Percentiles rank a stretch among this genome's conserved stretches.
Evolutionary conservation across 306 rosid species (phyloP).

Genomic region (Vachellia collinsii): DNA sequence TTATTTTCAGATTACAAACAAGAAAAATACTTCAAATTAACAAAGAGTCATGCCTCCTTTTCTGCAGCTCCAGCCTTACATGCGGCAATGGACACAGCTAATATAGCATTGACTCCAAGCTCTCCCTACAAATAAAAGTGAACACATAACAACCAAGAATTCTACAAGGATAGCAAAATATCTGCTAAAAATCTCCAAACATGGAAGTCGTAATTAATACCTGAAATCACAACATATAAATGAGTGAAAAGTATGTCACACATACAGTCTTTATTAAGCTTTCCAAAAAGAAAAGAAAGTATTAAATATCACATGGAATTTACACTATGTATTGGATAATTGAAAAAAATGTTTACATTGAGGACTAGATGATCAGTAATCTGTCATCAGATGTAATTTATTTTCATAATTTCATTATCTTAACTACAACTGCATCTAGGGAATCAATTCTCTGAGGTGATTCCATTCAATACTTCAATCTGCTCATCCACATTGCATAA

Average conservation of each 20-base stretch:
- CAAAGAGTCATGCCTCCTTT: slow-evolving; percentile 16
- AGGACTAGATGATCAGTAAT: not conserved
- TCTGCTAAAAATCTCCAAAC: not conserved
- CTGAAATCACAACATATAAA: slow-evolving; percentile 18
- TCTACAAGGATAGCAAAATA: not conserved
- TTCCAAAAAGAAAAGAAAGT: slow-evolving; percentile 17
- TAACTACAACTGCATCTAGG: not conserved
- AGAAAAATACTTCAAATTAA: not conserved
- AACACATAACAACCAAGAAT: not conserved
- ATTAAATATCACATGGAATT: slow-evolving; percentile 11
- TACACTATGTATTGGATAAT: slow-evolving; percentile 1
- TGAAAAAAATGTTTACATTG: not conserved
- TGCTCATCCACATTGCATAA: not conserved
- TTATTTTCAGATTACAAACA: not conserved
- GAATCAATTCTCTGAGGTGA: not conserved
- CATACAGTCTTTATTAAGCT: slow-evolving; percentile 17
- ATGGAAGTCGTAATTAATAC: slow-evolving; percentile 11
- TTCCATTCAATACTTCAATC: not conserved
- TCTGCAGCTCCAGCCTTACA: slow-evolving; percentile 28
- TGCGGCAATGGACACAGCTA: slow-evolving; percentile 29
- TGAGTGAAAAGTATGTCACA: slow-evolving; percentile 23
- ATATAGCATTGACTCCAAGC: slow-evolving; percentile 24
- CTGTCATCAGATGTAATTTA: not conserved
- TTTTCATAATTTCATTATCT: not conserved
- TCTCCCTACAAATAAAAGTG: slow-evolving; percentile 9